Percentiles rank a stretch among this genome's conserved stretches.
Evolutionary conservation across 768 basidiomycete genomes (phyloP).

Genomic region (Panus rudis): DNA sequence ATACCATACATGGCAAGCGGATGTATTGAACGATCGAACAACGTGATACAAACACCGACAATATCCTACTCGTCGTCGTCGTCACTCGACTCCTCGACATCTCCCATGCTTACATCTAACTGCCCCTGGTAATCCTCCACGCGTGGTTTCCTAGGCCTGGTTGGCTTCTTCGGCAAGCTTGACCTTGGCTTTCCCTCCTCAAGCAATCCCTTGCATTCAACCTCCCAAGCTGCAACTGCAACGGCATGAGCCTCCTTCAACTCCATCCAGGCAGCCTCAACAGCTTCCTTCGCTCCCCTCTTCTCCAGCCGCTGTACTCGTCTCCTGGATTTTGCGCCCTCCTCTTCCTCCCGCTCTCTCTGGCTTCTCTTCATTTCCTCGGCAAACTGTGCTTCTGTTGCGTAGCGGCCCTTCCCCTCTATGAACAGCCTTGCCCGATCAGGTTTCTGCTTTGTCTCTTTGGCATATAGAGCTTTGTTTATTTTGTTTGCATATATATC

Average conservation of each 20-base stretch:
- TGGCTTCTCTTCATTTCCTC: neutral
- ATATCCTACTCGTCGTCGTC: too few relatives aligned
- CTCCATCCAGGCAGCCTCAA: neutral
- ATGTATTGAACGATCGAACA: too few relatives aligned
- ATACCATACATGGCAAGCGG: too few relatives aligned
- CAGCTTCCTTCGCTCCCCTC: neutral
- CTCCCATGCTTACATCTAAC: too few relatives aligned
- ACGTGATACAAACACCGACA: too few relatives aligned
- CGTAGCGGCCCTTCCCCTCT: neutral
- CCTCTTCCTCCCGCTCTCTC: neutral
- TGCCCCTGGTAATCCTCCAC: too few relatives aligned
- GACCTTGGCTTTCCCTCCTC: neutral
- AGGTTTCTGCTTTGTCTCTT: neutral
- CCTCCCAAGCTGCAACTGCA: neutral
- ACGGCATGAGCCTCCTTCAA: neutral
- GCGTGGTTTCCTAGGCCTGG: too few relatives aligned
- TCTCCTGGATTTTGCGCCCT: neutral
- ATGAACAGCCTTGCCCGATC: neutral
- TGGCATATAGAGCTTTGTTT: neutral
- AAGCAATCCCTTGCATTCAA: neutral
- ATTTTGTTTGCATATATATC: neutral
- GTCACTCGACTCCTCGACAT: too few relatives aligned
- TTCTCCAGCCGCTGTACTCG: neutral
- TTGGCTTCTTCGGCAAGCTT: constrained; percentile 1
- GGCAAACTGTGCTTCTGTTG: neutral